Base-by-base conservation (phyloP, 2,329 filamentous ascomycete species). In the Parascedosporium putredinis region DNA sequence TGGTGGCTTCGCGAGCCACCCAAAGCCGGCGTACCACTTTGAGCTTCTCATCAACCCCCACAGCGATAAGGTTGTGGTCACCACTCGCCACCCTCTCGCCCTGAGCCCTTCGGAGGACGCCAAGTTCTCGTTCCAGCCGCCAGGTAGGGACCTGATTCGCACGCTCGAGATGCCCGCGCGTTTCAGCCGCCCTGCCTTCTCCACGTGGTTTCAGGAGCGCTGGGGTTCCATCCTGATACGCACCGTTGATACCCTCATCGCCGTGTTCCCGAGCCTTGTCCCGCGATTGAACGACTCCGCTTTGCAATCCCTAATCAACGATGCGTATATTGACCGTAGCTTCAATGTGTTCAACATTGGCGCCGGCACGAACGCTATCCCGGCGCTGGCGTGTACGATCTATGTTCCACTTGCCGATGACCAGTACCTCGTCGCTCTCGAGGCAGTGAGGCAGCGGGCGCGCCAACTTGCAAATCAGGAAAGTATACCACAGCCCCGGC, bases 261-360 rank as follows among this genome's bases (percentile, higher is more conserved):
- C 40, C 20, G 25, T 50, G 10, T 36, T 45, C n/a, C 48, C 48
- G 9, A 14, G 23, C 18, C 40, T 50, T 5, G 18, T 45, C 29
- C 48, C 48, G 27, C 40, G 20, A 5, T 42, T 50, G 10, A 50
- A 45, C 20, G 40, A 50, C 31, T 22, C 40, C 5, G 40, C 40
- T 12, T 18, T 50, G 40, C 22, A 43, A 4, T 27, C 48, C 7
- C 40, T 50, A 10, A 10, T 50, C n/a, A 12, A 43, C 7, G 42
- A 50, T n/a, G 23, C 27, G 9, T 50, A 45, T 23, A 38, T 50
- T 12, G 48, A 50, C 40, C 48, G 48, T 14, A 50, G 48, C 33
- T 50, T 50, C 29, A 50, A 50, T 42, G 48, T 50, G 5, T 50
- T 44, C 22, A 44, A 50, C 25, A 38, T 50, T 40, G 48, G 48